Evolutionary conservation across 2,329 filamentous ascomycete species (phyloP).

Genomic region (Epichloe glyceriae): DNA sequence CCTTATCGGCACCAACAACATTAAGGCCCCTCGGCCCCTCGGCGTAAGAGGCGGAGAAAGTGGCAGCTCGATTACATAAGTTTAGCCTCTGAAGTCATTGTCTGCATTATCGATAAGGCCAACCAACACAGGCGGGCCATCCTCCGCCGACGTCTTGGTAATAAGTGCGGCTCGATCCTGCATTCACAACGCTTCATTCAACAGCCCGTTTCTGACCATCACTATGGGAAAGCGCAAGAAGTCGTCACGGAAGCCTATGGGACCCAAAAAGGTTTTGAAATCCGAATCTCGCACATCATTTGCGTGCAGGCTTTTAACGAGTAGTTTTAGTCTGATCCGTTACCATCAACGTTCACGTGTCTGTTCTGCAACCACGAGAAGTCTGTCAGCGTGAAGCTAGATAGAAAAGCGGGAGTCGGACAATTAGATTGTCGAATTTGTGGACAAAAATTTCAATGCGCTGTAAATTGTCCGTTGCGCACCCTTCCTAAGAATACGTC

Average conservation of each 20-base stretch:
- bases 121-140: neutral
- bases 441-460: slow-evolving; percentile 84
- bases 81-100: too few relatives aligned
- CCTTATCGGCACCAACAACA: too few relatives aligned
- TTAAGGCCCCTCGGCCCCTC: too few relatives aligned
- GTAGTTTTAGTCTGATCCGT: slow-evolving; percentile 45
- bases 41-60: too few relatives aligned
- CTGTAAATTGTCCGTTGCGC: slow-evolving; percentile 64
- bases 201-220: neutral
- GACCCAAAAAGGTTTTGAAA: slow-evolving; percentile 60
- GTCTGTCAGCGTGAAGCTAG: slow-evolving; percentile 77
- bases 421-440: slow-evolving; percentile 84
- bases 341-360: slow-evolving; percentile 81
- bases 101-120: neutral
- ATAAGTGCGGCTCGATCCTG: too few relatives aligned
- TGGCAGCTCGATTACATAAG: too few relatives aligned
- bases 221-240: slow-evolving; percentile 89
- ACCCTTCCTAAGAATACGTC: neutral
- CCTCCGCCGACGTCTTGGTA: neutral
- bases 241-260: slow-evolving; percentile 68
- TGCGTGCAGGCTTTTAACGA: neutral
- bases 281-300: neutral
- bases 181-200: neutral
- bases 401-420: slow-evolving; percentile 84
- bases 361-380: slow-evolving; percentile 98